Conservation (phyloP, 1,284 basidiomycete genomes). For the Neonothopanus nambi region DNA sequence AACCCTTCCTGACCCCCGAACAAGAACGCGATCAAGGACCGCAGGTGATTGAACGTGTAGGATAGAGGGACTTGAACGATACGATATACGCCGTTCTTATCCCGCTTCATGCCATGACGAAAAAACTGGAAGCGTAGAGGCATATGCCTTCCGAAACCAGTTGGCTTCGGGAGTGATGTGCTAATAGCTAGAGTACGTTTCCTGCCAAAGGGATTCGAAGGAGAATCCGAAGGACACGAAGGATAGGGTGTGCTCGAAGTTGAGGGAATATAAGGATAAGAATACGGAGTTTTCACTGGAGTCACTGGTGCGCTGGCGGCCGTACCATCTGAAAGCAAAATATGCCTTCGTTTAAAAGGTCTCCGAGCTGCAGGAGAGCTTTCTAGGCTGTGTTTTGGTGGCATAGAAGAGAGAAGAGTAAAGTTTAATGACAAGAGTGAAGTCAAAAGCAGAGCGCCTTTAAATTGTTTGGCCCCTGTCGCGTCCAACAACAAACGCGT, state of each 20-base stretch:
- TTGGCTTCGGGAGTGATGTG: constrained; percentile 30
- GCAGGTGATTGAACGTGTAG: constrained; percentile 68
- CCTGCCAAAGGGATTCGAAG: constrained; percentile 56
- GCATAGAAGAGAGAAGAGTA: not conserved
- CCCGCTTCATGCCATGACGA: constrained; percentile 28
- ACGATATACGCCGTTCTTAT: constrained; percentile 53
- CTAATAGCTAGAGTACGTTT: constrained; percentile 29
- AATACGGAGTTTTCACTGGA: constrained; percentile 6
- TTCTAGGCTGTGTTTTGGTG: constrained; percentile 3
- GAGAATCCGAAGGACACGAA: constrained; percentile 46
- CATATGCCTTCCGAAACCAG: constrained; percentile 52
- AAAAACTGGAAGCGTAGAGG: constrained; percentile 68
- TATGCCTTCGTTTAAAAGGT: constrained; percentile 6
- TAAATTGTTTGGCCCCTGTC: not conserved
- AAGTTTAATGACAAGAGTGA: not conserved
- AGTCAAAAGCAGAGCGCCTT: not conserved
- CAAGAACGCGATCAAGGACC: constrained; percentile 60
- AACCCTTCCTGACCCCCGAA: constrained; percentile 41
- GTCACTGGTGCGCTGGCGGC: constrained; percentile 3
- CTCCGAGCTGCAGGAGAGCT: not conserved
- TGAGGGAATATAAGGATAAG: constrained; percentile 2
- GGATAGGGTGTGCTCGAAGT: constrained; percentile 13
- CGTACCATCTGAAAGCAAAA: not conserved
- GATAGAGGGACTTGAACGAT: constrained; percentile 68
- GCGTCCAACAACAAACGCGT: not conserved